Percentiles rank a stretch among this genome's conserved stretches.
Evolutionary conservation across 805 yeast species (phyloP).

Genomic region (Kregervanrija delftensis): DNA sequence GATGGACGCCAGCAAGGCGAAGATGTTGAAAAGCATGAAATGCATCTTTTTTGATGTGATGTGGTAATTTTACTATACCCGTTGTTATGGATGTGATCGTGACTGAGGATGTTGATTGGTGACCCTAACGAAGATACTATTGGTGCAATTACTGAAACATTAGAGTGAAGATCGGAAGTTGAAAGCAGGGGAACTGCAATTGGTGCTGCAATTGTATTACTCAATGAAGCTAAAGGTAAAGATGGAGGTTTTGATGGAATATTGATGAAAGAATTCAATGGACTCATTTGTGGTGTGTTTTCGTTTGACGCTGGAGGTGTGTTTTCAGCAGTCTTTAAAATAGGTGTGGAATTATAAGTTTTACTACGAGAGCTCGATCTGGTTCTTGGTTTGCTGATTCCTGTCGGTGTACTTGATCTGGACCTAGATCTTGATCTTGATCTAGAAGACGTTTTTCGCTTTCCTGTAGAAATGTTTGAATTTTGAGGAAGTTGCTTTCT

Average conservation of each 20-base stretch:
- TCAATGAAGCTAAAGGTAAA: too few species aligned
- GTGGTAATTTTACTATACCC: neutral
- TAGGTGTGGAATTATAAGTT: neutral
- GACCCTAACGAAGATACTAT: neutral
- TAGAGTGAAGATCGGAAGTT: too few species aligned
- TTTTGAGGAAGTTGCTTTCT: conserved; percentile 5
- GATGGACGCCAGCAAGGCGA: conserved; percentile 99
- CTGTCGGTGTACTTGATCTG: neutral
- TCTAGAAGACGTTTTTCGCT: conserved; percentile 5
- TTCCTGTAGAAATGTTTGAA: conserved; percentile 7
- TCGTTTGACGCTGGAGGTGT: conserved; percentile 7
- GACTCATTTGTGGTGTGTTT: conserved; percentile 4
- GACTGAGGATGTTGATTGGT: neutral
- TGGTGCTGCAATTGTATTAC: too few species aligned
- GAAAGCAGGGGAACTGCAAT: too few species aligned
- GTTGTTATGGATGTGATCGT: neutral
- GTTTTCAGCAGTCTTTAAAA: conserved; percentile 8
- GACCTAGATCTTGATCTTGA: conserved; percentile 2
- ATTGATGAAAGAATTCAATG: neutral
- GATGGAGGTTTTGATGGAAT: neutral
- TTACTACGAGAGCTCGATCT: conserved; percentile 1
- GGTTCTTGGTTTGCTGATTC: conserved; percentile 1
- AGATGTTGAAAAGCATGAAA: conserved; percentile 84
- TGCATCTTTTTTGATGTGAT: conserved; percentile 49
- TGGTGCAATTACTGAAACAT: too few species aligned